A percentile compares a stretch with the other conserved stretches of the same genome.
phyloP scores from a whole-genome alignment of 2,329 filamentous ascomycete genomes.

The Talaromyces funiculosus region DNA sequence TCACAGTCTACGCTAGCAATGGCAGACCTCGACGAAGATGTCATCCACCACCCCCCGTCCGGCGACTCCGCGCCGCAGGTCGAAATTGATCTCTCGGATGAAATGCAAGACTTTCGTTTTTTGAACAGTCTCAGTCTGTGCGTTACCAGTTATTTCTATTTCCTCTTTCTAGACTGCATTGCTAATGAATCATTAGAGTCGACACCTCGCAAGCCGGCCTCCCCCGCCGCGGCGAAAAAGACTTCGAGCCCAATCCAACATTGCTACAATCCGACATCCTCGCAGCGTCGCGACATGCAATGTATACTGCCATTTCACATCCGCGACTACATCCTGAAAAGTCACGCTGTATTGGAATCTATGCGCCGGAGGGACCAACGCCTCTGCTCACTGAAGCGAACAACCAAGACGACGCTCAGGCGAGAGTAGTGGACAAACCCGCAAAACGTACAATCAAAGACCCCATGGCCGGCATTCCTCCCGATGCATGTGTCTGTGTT shows the following conservation, averaged over 20 bases:
- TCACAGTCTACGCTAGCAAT: constrained; percentile 21
- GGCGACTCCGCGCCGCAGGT: constrained; percentile 28
- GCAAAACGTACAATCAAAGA: constrained; percentile 16
- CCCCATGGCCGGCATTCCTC: constrained; percentile 17
- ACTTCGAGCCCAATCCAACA: constrained; percentile 92
- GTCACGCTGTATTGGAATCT: constrained; percentile 66
- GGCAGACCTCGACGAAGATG: constrained; percentile 43
- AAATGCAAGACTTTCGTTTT: constrained; percentile 81
- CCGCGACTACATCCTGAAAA: constrained; percentile 67
- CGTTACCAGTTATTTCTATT: constrained; percentile 14
- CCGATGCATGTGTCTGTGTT: constrained; percentile 54
- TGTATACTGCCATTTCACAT: constrained; percentile 79
- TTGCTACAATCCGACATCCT: constrained; percentile 71
- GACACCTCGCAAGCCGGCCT: constrained; percentile 44
- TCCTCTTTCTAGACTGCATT: background rate
- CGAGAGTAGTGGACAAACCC: constrained; percentile 8
- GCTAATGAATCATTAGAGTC: constrained; percentile 35
- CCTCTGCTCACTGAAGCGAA: constrained; percentile 15
- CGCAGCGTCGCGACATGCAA: constrained; percentile 73
- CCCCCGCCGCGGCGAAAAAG: constrained; percentile 90
- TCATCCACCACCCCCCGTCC: constrained; percentile 26
- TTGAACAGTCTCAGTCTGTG: constrained; percentile 53
- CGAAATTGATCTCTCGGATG: constrained; percentile 68
- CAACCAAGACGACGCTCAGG: background rate
- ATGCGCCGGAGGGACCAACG: constrained; percentile 55